phyloP scores from a whole-genome alignment of 2,329 filamentous ascomycete genomes.

The Paracorniculantispora psalliotae region DNA sequence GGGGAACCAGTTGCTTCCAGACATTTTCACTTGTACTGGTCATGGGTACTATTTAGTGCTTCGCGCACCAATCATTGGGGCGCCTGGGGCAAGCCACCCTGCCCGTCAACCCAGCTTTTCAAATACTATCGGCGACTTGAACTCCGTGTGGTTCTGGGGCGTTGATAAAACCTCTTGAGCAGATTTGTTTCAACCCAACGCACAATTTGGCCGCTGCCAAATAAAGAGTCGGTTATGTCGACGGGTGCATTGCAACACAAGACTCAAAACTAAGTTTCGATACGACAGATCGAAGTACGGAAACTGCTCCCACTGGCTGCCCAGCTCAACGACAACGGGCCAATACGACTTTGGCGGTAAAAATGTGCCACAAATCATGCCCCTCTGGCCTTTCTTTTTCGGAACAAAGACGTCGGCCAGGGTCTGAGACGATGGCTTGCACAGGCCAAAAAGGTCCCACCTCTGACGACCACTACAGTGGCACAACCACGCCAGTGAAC shows the following conservation, averaged over 20 bases:
- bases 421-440: conserved; percentile 8
- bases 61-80: background rate
- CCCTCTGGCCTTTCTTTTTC: background rate
- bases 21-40: background rate
- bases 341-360: background rate
- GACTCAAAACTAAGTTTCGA: background rate
- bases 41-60: background rate
- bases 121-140: background rate
- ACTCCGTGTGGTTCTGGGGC: background rate
- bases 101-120: background rate
- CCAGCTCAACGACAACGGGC: background rate
- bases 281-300: background rate
- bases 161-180: no score
- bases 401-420: background rate
- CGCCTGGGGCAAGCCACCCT: background rate
- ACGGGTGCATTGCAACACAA: background rate
- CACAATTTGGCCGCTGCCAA: background rate
- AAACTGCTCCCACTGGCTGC: background rate
- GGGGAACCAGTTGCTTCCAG: background rate
- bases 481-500: background rate
- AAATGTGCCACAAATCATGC: background rate
- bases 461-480: background rate
- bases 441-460: background rate
- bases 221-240: no score
- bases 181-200: no score